Evolutionary conservation across 768 basidiomycete species (phyloP).

Genomic region (Termitomyces sp.): DNA sequence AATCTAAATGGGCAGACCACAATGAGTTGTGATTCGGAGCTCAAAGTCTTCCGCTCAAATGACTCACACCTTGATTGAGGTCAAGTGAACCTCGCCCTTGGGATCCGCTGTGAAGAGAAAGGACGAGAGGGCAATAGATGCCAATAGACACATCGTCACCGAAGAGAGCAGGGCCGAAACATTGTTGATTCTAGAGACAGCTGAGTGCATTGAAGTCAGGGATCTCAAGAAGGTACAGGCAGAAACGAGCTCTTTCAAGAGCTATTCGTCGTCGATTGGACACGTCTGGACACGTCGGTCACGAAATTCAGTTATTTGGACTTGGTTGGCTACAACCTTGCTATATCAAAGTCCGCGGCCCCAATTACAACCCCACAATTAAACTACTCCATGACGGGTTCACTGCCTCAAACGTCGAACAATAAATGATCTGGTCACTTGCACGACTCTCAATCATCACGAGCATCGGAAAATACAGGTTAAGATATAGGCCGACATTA

Average conservation of each 20-base stretch:
- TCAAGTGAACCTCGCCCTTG: conserved; percentile 50
- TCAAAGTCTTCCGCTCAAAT: conserved; percentile 5
- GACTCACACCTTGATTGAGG: conserved; percentile 73
- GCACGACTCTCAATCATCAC: too few relatives aligned
- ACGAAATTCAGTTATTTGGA: background rate
- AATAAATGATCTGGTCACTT: background rate
- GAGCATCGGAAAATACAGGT: too few relatives aligned
- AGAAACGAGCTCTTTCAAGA: background rate
- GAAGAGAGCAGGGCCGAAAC: conserved; percentile 68
- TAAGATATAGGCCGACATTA: too few relatives aligned
- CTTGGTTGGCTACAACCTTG: background rate
- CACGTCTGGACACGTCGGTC: background rate
- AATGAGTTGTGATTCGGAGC: background rate
- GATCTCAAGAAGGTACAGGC: background rate
- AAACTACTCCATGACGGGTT: too few relatives aligned
- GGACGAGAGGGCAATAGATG: conserved; percentile 67
- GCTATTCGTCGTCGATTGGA: background rate
- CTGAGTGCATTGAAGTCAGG: conserved; percentile 52
- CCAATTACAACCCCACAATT: too few relatives aligned
- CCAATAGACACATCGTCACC: conserved; percentile 67
- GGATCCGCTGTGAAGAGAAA: conserved; percentile 57
- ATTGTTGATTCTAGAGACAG: conserved; percentile 69
- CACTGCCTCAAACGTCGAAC: too few relatives aligned
- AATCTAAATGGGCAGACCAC: conserved; percentile 24
- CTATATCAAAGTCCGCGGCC: background rate